Percentiles rank a stretch among this genome's conserved stretches.
Evolutionary conservation across 192 early-diverging fungal genomes (phyloP).

Genomic region (Coemansia sp.): DNA sequence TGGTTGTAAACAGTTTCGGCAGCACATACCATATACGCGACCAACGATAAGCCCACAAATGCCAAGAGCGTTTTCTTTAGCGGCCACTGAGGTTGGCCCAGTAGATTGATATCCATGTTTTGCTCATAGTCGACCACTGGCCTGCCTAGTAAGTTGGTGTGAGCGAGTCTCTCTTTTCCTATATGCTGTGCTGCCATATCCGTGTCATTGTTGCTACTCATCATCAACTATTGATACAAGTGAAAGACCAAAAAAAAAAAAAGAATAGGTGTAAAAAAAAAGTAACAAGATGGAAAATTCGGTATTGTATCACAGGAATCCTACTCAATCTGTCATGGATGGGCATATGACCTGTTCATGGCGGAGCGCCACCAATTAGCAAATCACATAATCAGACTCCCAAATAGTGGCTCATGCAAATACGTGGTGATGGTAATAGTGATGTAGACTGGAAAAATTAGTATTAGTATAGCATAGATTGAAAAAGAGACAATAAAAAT

Average conservation of each 20-base stretch:
- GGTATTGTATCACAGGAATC: background rate
- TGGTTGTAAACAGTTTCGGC: constrained; percentile 86
- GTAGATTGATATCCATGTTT: constrained; percentile 31
- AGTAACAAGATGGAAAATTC: background rate
- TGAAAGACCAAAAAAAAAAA: background rate
- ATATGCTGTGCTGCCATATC: background rate
- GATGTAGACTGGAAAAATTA: background rate
- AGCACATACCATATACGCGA: constrained; percentile 71
- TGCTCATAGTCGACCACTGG: constrained; percentile 5
- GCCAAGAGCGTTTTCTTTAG: constrained; percentile 18
- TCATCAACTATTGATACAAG: background rate
- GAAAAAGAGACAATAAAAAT: background rate
- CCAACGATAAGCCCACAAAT: constrained; percentile 57
- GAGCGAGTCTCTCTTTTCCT: background rate
- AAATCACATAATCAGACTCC: background rate
- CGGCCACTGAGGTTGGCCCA: constrained; percentile 51
- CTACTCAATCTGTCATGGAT: background rate
- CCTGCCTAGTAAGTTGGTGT: background rate
- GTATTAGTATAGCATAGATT: background rate
- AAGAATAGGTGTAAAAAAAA: background rate
- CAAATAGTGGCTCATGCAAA: background rate
- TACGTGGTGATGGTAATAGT: background rate
- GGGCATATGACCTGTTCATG: background rate
- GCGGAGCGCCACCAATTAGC: background rate
- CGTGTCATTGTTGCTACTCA: background rate